A percentile compares a stretch with the other conserved stretches of the same genome.
Conservation (phyloP, 2,329 filamentous ascomycete species). For the Stenocarpella maydis region DNA sequence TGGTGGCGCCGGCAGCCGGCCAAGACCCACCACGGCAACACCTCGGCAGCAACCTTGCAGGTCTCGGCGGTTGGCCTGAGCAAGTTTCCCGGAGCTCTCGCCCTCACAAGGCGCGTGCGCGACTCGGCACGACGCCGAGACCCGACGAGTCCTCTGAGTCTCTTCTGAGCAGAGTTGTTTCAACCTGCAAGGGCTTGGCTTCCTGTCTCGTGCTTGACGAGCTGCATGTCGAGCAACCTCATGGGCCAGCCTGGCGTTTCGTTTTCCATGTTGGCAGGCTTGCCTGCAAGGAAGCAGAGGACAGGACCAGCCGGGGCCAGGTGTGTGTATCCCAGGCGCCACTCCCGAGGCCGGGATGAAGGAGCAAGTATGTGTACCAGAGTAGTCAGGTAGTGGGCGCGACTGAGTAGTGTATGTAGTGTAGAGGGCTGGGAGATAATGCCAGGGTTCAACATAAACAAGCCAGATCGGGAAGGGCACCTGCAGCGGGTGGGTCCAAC, state of each 20-base stretch:
- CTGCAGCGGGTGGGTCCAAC: constrained; percentile 16
- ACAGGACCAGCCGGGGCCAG: not conserved
- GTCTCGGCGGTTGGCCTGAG: constrained; percentile 14
- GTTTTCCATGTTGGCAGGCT: not conserved
- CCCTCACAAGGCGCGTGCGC: not conserved
- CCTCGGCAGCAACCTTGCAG: constrained; percentile 7
- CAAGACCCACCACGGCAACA: constrained; percentile 8
- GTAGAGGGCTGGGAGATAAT: too few species aligned
- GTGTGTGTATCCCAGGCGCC: not conserved
- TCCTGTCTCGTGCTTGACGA: not conserved
- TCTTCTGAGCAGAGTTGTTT: not conserved
- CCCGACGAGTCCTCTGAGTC: not conserved
- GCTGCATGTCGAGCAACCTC: not conserved
- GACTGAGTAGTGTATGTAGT: not conserved
- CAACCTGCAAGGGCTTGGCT: not conserved
- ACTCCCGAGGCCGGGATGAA: constrained; percentile 18
- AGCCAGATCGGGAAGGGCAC: not conserved
- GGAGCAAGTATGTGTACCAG: not conserved
- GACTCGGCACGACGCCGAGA: constrained; percentile 11
- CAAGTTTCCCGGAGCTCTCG: constrained; percentile 22
- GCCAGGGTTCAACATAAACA: too few species aligned
- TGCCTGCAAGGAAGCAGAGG: not conserved
- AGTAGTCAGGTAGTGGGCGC: constrained; percentile 15
- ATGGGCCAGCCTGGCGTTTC: not conserved
- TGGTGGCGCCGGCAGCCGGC: constrained; percentile 4